Evolutionary conservation across 768 basidiomycete species (phyloP), one percentile per base, ranked within the genome.

Genomic region (Mycena indigotica): DNA sequence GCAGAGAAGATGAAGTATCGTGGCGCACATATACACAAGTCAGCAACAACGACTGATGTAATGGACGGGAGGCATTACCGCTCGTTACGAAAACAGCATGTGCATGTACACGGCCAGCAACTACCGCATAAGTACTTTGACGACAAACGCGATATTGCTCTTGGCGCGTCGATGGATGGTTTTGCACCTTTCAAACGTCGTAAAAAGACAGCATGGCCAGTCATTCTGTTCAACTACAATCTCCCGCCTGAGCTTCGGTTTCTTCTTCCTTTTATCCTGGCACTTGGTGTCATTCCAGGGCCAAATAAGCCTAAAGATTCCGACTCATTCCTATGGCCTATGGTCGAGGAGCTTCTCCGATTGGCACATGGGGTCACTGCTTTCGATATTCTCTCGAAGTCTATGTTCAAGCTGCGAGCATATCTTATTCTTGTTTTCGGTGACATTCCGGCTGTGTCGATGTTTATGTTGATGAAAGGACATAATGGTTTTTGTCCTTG

Each of bases 221-320:
- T 53, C 8, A 53, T 53, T 24, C 52, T 53, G 2, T 53, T 41
- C 52, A 26, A 53, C 52, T 69, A 65, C 53, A 72, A 72, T 53
- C 62, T 75, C 8, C 65, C 65, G 1, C 69, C 72, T 1, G 70
- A 76, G 4, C 57, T 73, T 3, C 68, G 73, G 1, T 75, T 72
- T 26, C 74, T 70, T 24, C 51, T 72, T 6, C 50, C 70, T 3
- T 53, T 78, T 32, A 66, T 80, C 12, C 49, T 83, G 3, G 68
- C 69, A 25, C 44, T 80, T 6, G 76, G 77, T 12, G 66, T 80
- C 40, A 77, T 83, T 46, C 80, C 79, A 2, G 77, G 81, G 0
- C 80, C 79, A 0, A 70, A 73, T 19, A 74, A 75, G 39, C 77
- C 80, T 0, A 66, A 69, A 19, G 76, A 81, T 55, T 29, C 73